These are phyloP conservation scores for Talaromyces marneffei DNA, from an alignment of 2,329 filamentous ascomycete species.

Conservation along the genomic window DNA sequence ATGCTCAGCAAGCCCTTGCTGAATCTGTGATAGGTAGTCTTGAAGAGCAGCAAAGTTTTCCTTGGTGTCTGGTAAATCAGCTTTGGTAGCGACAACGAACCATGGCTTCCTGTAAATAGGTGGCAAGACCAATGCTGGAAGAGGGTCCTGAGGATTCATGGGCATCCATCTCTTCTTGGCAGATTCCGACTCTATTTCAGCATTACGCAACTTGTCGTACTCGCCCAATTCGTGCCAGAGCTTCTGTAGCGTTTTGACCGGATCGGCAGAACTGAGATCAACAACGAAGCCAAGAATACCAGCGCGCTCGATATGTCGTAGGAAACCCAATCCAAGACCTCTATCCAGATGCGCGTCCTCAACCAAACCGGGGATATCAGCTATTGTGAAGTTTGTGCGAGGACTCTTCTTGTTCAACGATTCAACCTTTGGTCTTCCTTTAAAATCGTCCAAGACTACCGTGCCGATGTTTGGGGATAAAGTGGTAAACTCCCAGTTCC, in stretches of 20 bases:
- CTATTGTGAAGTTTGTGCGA: slow-evolving; percentile 80
- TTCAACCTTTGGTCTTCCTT: slow-evolving; percentile 59
- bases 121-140: slow-evolving; percentile 50
- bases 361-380: slow-evolving; percentile 91
- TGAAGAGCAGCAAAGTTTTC: slow-evolving; percentile 67
- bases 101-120: slow-evolving; percentile 90
- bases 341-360: slow-evolving; percentile 88
- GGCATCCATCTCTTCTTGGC: slow-evolving; percentile 57
- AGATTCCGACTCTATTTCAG: slow-evolving; percentile 58
- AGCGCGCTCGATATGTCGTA: slow-evolving; percentile 90
- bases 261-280: slow-evolving; percentile 73
- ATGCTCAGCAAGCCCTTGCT: slow-evolving; percentile 58
- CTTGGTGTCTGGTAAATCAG: slow-evolving; percentile 72
- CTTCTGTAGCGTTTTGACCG: slow-evolving; percentile 68
- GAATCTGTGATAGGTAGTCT: slow-evolving; percentile 63
- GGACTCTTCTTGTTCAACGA: slow-evolving; percentile 47
- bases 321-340: slow-evolving; percentile 82
- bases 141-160: slow-evolving; percentile 33
- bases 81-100: slow-evolving; percentile 94
- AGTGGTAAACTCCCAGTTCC: slow-evolving; percentile 95
- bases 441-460: slow-evolving; percentile 82
- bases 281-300: slow-evolving; percentile 90
- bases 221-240: slow-evolving; percentile 87
- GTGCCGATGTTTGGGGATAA: slow-evolving; percentile 93
- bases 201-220: slow-evolving; percentile 76